These are phyloP conservation scores for Stylosanthes scabra DNA, from an alignment of 331 rosid genomes.

Conservation along the genomic window DNA sequence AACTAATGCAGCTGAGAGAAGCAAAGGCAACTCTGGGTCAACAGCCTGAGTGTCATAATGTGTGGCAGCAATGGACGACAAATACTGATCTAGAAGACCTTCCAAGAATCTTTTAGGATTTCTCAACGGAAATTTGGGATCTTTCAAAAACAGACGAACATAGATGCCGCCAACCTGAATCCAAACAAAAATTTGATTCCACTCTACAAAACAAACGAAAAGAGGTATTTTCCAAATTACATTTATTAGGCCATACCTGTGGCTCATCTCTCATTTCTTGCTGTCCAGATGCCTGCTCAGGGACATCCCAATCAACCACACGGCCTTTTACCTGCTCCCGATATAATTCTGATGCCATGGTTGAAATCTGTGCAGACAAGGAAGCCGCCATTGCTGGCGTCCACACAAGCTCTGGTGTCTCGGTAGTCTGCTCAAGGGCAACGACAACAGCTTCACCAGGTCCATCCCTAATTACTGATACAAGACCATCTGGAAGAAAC, in stretches of 20 bases:
- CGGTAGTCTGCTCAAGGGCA: constrained; percentile 91
- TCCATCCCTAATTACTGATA: constrained; percentile 95
- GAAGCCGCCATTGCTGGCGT: constrained; percentile 99
- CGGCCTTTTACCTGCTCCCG: constrained; percentile 98
- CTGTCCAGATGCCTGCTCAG: constrained; percentile 96
- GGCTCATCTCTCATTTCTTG: constrained; percentile 99
- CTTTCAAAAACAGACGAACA: constrained; percentile 92
- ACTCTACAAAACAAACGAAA: constrained; percentile 9
- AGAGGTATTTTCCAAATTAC: neutral
- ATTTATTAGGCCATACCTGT: constrained; percentile 63
- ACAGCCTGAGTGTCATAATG: constrained; percentile 80
- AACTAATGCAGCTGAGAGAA: constrained; percentile 96
- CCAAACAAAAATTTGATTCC: constrained; percentile 45
- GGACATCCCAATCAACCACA: constrained; percentile 97
- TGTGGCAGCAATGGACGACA: constrained; percentile 94
- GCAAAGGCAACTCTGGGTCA: constrained; percentile 98
- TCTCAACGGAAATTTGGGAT: constrained; percentile 98
- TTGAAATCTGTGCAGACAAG: constrained; percentile 91
- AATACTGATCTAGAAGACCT: constrained; percentile 95
- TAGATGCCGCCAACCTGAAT: constrained; percentile 98
- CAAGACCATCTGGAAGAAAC: constrained; percentile 98
- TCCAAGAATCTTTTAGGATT: constrained; percentile 99
- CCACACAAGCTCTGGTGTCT: constrained; percentile 99
- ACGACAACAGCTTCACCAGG: constrained; percentile 98
- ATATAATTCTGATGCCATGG: constrained; percentile 88